Evolutionary conservation across 768 basidiomycete genomes (phyloP).

Genomic region (button mushroom (Agaricus bisporus)): DNA sequence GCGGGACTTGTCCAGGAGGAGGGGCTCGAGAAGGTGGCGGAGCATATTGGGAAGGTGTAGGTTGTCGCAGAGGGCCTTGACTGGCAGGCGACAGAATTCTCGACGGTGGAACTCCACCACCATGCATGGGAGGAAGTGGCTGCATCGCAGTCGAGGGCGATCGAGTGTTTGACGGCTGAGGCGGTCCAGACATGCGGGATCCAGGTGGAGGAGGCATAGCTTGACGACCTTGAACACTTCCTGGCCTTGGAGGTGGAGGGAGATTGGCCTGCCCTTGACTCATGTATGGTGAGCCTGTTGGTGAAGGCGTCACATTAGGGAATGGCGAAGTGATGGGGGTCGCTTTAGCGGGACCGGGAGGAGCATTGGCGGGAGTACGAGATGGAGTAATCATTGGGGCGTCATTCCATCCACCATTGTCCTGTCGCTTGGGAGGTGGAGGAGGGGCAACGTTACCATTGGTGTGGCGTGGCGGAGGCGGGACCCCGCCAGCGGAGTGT

Average conservation of each 20-base stretch:
- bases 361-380: slow-evolving; percentile 48
- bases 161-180: slow-evolving; percentile 20
- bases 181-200: slow-evolving; percentile 22
- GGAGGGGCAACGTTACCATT: slow-evolving; percentile 26
- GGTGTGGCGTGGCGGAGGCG: slow-evolving; percentile 38
- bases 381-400: slow-evolving; percentile 51
- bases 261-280: slow-evolving; percentile 39
- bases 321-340: slow-evolving; percentile 84
- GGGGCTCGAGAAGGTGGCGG: slow-evolving; percentile 37
- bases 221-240: slow-evolving; percentile 48
- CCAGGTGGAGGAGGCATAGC: slow-evolving; percentile 32
- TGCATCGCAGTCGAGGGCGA: slow-evolving; percentile 18
- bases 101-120: slow-evolving; percentile 23
- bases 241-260: slow-evolving; percentile 62
- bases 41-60: slow-evolving; percentile 45
- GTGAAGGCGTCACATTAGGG: slow-evolving; percentile 54
- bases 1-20: slow-evolving; percentile 35
- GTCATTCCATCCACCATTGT: slow-evolving; percentile 90
- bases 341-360: slow-evolving; percentile 44
- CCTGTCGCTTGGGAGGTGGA: slow-evolving; percentile 56
- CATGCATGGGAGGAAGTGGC: not conserved
- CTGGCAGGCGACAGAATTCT: slow-evolving; percentile 36
- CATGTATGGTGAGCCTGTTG: slow-evolving; percentile 40
- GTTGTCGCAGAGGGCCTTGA: slow-evolving; percentile 27
- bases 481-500: slow-evolving; percentile 29